A percentile compares a stretch with the other conserved stretches of the same genome.
These are phyloP conservation scores for Kockiozyma suomiensis DNA, from an alignment of 805 yeast genomes.

Conservation along the genomic window DNA sequence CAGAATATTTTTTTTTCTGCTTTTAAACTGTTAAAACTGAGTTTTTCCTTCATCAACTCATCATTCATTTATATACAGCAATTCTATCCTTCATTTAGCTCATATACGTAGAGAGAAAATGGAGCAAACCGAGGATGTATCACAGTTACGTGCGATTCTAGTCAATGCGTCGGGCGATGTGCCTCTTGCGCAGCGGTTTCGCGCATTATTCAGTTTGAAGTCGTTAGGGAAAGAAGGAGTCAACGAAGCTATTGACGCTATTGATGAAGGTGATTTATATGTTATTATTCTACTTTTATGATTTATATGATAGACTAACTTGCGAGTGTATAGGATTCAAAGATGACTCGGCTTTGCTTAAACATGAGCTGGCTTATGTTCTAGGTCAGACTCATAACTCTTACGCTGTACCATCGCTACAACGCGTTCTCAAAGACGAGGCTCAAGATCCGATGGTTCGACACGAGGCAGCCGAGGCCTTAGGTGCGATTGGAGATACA, in stretches of 20 bases:
- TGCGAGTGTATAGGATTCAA: constrained; percentile 47
- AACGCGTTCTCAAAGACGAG: constrained; percentile 65
- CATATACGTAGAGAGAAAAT: constrained; percentile 1
- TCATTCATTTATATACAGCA: too few relatives aligned
- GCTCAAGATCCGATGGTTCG: constrained; percentile 89
- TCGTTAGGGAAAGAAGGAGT: constrained; percentile 76
- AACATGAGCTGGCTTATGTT: constrained; percentile 97
- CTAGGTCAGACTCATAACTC: constrained; percentile 91
- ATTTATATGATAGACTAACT: too few relatives aligned
- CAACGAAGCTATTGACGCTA: constrained; percentile 72
- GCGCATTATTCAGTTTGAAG: constrained; percentile 92
- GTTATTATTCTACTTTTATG: too few relatives aligned
- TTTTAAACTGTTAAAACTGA: too few relatives aligned
- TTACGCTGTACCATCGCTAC: constrained; percentile 72
- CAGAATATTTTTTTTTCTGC: not conserved
- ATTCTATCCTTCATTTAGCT: too few relatives aligned
- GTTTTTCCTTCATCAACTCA: not conserved
- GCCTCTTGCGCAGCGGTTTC: constrained; percentile 81
- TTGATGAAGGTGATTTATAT: constrained; percentile 63
- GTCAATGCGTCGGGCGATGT: constrained; percentile 55
- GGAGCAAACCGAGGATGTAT: constrained; percentile 18
- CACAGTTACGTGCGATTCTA: constrained; percentile 22
- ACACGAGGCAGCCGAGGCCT: constrained; percentile 99
- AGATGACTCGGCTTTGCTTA: constrained; percentile 83
- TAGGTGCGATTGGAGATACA: constrained; percentile 90